Evolutionary conservation across 371 early-diverging fungal species (phyloP), one percentile per base, ranked within the genome.

Genomic region (Choanephora cucurbitarum): DNA sequence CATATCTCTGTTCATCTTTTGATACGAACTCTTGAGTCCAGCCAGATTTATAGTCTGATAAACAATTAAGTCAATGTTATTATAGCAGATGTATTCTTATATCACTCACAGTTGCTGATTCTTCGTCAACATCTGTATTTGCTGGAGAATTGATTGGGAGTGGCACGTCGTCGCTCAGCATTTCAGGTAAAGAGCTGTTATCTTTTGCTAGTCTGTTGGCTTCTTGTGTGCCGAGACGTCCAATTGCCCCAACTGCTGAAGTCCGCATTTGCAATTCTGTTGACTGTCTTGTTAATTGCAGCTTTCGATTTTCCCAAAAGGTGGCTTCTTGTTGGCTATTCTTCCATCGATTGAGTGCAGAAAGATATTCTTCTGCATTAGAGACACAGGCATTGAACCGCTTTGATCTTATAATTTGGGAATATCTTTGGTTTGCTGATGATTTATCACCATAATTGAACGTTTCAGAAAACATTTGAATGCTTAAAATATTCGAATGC

Each of bases 361-460:
- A 41, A 41, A 41, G 42, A 13, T 15, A 41, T 41, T 41, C 15
- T 17, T 41, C 41, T 41, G 41, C 41, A 41, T 41, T 41, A 41
- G 41, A 41, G 15, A 41, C 41, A 41, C 41, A 41, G 15, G 41
- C 5, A 15, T 41, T 41, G 15, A 41, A 41, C 22, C 44, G 44
- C 44, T 44, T 44, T 18, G 44, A 21, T 44, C 22, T 21, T 44
- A 44, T 21, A 13, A 44, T 44, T 22, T 44, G 44, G 22, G 13
- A 18, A 44, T 44, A 44, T 44, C 44, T 44, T 44, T 44, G 21
- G 22, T 44, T 44, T 44, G 44, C 44, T 44, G 44, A 44, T 19
- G 44, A 44, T 44, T 44, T 44, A 44, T 44, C 44, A 23, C 44
- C 44, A 23, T 44, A 44, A 44, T 44, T 44, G 22, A 44, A 44